phyloP scores from a whole-genome alignment of 257 asterid species.

The Euphrasia confusa region DNA sequence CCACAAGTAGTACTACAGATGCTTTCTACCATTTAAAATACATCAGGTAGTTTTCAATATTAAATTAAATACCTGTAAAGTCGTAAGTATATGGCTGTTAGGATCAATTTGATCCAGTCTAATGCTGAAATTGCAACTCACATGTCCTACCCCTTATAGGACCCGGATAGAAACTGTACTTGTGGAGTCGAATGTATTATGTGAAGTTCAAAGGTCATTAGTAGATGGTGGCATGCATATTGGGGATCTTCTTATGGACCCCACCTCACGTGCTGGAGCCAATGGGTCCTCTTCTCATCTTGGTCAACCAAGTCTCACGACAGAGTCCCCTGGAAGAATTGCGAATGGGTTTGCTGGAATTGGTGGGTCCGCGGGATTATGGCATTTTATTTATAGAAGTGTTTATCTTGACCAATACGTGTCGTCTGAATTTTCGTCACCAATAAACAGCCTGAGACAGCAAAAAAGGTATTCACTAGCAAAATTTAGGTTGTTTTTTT shows the following conservation, averaged over 20 bases:
- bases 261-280: constrained; percentile 52
- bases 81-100: constrained; percentile 28
- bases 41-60: too few relatives aligned
- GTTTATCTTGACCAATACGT: constrained; percentile 82
- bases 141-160: constrained; percentile 32
- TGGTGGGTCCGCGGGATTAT: constrained; percentile 96
- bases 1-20: too few relatives aligned
- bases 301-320: constrained; percentile 49
- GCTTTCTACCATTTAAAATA: too few relatives aligned
- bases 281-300: constrained; percentile 36
- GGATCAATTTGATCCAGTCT: constrained; percentile 20
- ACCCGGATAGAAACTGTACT: constrained; percentile 75
- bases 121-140: too few relatives aligned
- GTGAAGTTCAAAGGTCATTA: constrained; percentile 85
- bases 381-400: constrained; percentile 95
- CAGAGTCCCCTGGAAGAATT: constrained; percentile 43
- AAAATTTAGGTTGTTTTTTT: constrained; percentile 2
- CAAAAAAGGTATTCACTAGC: constrained; percentile 61
- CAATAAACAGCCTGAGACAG: constrained; percentile 66
- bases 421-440: constrained; percentile 85
- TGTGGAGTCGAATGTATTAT: constrained; percentile 73
- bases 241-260: constrained; percentile 60
- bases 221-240: constrained; percentile 83
- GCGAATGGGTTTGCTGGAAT: constrained; percentile 43
- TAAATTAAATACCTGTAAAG: too few relatives aligned